phyloP scores from a whole-genome alignment of 768 basidiomycete genomes.

The Tricholoma sp. region DNA sequence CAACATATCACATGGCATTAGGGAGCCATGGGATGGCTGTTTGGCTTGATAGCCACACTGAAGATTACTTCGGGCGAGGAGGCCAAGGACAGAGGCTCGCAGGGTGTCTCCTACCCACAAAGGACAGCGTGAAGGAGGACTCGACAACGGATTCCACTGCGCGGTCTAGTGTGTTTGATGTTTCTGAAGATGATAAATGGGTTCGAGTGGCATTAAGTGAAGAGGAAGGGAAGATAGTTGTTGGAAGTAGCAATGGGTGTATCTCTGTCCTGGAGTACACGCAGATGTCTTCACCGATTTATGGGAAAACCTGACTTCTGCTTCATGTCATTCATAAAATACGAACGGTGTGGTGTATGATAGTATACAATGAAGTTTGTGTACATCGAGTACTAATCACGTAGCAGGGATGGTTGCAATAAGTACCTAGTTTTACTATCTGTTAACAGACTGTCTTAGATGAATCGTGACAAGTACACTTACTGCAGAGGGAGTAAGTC shows the following conservation, averaged over 20 bases:
- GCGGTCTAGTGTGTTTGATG: conserved; percentile 39
- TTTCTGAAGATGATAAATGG: conserved; percentile 47
- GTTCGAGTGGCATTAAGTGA: conserved; percentile 41
- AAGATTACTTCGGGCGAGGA: conserved; percentile 38
- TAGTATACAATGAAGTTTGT: conserved; percentile 1
- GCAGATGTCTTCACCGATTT: conserved; percentile 12
- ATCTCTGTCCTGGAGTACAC: conserved; percentile 50
- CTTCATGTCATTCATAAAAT: not conserved
- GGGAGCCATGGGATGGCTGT: conserved; percentile 58
- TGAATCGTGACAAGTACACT: conserved; percentile 16
- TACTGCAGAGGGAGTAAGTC: conserved; percentile 89
- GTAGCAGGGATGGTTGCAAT: conserved; percentile 45
- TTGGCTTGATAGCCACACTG: conserved; percentile 63
- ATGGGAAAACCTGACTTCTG: not conserved
- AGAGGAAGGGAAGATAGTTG: conserved; percentile 39
- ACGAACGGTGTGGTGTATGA: not conserved
- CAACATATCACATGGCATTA: conserved; percentile 46
- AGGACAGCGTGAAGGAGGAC: conserved; percentile 18
- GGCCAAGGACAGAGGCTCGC: conserved; percentile 59
- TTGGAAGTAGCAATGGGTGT: conserved; percentile 39
- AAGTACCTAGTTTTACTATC: conserved; percentile 38
- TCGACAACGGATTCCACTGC: conserved; percentile 20
- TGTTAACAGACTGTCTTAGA: not conserved
- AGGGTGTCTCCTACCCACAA: conserved; percentile 23
- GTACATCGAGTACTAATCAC: not conserved